Evolutionary conservation across 1,284 basidiomycete genomes (phyloP).

Genomic region (Sporisorium sorghi): DNA sequence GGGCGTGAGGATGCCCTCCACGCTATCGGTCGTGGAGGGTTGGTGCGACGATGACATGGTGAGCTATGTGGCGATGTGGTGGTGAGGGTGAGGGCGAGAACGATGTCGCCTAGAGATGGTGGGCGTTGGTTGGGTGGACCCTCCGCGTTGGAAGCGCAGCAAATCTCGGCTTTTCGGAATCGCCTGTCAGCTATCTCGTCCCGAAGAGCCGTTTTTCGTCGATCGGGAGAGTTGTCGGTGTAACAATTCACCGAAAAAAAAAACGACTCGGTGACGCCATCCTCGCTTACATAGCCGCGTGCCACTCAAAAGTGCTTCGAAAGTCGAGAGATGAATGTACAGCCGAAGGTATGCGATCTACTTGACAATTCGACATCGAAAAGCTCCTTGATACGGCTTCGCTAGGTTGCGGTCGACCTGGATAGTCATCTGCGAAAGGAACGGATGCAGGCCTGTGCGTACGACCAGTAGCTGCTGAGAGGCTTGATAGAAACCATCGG

Average conservation of each 20-base stretch:
- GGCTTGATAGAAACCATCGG: neutral
- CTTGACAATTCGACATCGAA: neutral
- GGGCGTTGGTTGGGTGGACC: neutral
- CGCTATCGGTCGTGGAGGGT: neutral
- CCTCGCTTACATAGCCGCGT: slow-evolving; percentile 10
- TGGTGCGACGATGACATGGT: neutral
- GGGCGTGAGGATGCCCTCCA: slow-evolving; percentile 26
- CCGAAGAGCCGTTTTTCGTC: slow-evolving; percentile 12
- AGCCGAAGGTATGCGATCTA: slow-evolving; percentile 9
- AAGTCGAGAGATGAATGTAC: no score
- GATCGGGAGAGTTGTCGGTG: neutral
- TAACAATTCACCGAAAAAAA: neutral
- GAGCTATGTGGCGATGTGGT: neutral
- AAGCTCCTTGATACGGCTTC: neutral
- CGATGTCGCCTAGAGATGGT: neutral
- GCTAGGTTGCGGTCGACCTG: neutral
- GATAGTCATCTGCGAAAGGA: neutral
- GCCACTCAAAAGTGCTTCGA: no score
- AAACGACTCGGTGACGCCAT: slow-evolving; percentile 7
- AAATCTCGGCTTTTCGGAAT: slow-evolving; percentile 20
- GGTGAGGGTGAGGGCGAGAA: neutral
- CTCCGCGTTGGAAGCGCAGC: slow-evolving; percentile 1
- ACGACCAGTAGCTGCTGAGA: neutral
- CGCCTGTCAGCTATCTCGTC: neutral
- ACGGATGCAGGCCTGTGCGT: neutral